Evolutionary conservation across 2,329 filamentous ascomycete species (phyloP).

Genomic region (Parascedosporium putredinis): DNA sequence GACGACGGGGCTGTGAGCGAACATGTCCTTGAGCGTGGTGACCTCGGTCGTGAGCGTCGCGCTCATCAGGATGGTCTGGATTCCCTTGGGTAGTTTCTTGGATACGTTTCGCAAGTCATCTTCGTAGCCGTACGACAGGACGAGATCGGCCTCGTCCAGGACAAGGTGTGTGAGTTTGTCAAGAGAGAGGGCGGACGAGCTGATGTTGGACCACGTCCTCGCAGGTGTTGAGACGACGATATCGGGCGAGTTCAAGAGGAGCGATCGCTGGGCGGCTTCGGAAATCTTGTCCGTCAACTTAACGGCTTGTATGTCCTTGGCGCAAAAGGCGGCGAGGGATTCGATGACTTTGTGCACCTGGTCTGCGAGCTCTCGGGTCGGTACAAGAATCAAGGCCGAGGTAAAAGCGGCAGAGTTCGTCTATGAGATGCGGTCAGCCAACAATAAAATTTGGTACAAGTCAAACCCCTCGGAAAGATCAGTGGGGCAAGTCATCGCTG

Average conservation of each 20-base stretch:
- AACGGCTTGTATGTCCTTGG: constrained; percentile 69
- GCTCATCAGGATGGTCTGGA: constrained; percentile 89
- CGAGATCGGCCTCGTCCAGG: constrained; percentile 87
- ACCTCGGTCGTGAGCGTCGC: constrained; percentile 85
- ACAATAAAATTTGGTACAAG: too few species aligned
- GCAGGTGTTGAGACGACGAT: constrained; percentile 85
- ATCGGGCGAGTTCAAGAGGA: constrained; percentile 78
- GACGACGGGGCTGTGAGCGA: constrained; percentile 70
- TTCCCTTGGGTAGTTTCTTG: constrained; percentile 66
- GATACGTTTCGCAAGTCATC: constrained; percentile 78
- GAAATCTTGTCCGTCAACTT: constrained; percentile 89
- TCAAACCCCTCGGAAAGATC: too few species aligned
- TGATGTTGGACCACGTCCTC: constrained; percentile 68
- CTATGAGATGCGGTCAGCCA: constrained; percentile 14
- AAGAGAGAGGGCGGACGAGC: constrained; percentile 52
- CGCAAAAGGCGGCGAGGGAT: constrained; percentile 70
- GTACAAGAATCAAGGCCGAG: constrained; percentile 79
- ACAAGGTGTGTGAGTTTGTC: constrained; percentile 67
- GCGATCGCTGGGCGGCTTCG: constrained; percentile 75
- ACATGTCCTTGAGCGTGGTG: constrained; percentile 72
- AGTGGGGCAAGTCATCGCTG: too few species aligned
- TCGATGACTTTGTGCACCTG: constrained; percentile 76
- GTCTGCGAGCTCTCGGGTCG: constrained; percentile 86
- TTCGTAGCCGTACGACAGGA: constrained; percentile 88
- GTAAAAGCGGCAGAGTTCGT: constrained; percentile 43